Evolutionary conservation across 768 basidiomycete species (phyloP), one percentile per base, ranked within the genome.

Genomic region (Lanmaoa rubissima): DNA sequence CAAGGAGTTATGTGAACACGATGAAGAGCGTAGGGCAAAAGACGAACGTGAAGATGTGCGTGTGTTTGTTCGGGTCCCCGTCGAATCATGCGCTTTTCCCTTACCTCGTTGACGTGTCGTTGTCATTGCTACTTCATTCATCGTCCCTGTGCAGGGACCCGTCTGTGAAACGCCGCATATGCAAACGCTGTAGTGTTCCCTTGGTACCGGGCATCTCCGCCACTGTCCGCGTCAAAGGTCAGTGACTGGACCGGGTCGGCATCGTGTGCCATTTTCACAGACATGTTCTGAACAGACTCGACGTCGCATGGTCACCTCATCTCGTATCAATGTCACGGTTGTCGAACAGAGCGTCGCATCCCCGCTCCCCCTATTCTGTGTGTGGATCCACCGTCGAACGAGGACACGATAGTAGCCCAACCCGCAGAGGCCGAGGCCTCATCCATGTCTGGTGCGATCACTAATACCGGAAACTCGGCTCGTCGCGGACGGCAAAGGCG

Each of bases 21-120:
- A 89, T 94, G 88, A 82, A 81, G 62, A 71, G 69, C 36, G 85
- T 94, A 16, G 87, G 88, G 5, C 82, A 84, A 72, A 91, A 88
- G 68, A 84, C 89, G 1, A 87, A 84, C 21, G 84, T 90, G 21
- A 85, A 84, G 66, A 85, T 93, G 92, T 93, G 39, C 42, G 82
- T 49, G 9, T 3, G 19, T 36, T 1, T 19, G 4, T 73, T 6
- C 5, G 24, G 12, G 4, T 3, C 21, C 26, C 28, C 28, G 14
- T 41, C 2, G n/a, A 21, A 14, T 28, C 9, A 9, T 10, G 14
- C 12, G 3, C 16, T 7, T 16, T 6, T 28, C 28, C 24, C 28
- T 12, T 39, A 26, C 24, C 28, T 16, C 54, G 47, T n/a, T 35
- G 55, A 48, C 26, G 16, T 14, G 24, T 35, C 16, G n/a, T 41